Percentiles rank a stretch among this genome's conserved stretches.
These are phyloP conservation scores for Colletotrichum tropicale DNA, from an alignment of 2,329 filamentous ascomycete species.

Conservation along the genomic window DNA sequence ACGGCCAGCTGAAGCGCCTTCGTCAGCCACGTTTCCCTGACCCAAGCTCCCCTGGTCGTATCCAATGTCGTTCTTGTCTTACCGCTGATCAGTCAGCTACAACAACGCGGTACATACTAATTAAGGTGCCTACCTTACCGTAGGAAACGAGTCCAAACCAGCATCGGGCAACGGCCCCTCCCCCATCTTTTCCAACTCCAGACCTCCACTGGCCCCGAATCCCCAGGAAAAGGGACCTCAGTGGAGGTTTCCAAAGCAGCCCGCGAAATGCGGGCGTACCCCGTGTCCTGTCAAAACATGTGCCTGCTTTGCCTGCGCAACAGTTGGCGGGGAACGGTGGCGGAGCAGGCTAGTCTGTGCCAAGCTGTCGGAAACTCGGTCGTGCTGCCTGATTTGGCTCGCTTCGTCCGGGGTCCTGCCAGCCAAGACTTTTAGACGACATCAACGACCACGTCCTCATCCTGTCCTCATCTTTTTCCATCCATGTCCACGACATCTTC, in stretches of 20 bases:
- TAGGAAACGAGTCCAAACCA: neutral
- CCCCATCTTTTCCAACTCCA: neutral
- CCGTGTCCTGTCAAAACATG: neutral
- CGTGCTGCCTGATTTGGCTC: constrained; percentile 3
- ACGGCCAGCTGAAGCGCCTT: neutral
- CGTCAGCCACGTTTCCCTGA: neutral
- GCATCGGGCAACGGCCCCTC: neutral
- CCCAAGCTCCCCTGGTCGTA: neutral
- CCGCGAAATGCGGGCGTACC: neutral
- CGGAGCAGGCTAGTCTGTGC: constrained; percentile 10
- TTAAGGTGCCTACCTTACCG: neutral
- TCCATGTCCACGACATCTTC: neutral
- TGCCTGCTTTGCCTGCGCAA: neutral
- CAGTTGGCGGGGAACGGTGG: neutral
- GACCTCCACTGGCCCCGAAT: neutral
- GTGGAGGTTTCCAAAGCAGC: neutral
- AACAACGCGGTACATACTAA: neutral
- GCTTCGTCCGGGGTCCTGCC: neutral
- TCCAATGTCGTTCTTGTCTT: neutral
- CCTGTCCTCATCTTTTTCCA: neutral
- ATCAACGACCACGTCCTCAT: neutral
- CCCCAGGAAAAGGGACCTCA: neutral
- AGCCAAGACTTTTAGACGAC: neutral
- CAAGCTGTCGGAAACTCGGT: constrained; percentile 15
- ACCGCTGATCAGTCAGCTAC: neutral